Conservation (phyloP, 2,329 filamentous ascomycete species). For the Nothophaeocryptopus gaeumannii region DNA sequence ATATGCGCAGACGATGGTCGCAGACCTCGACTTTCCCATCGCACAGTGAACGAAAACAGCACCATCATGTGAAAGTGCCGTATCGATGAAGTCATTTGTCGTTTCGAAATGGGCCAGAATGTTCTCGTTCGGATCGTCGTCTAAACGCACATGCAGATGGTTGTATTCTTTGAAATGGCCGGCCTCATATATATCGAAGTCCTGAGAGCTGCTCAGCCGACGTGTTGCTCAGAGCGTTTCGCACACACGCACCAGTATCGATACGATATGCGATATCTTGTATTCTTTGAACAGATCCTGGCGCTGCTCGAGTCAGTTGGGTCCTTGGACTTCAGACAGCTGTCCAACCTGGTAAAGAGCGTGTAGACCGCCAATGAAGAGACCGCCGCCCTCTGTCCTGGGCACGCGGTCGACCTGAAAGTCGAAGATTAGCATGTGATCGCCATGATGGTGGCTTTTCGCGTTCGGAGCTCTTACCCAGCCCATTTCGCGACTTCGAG, state of each 20-base stretch:
- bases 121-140: conserved; percentile 86
- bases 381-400: conserved; percentile 30
- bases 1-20: conserved; percentile 78
- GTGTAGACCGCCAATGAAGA: conserved; percentile 43
- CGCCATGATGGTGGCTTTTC: no score
- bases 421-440: no score
- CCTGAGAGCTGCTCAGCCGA: conserved; percentile 24
- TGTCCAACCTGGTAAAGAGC: conserved; percentile 36
- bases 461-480: no score
- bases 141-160: conserved; percentile 76
- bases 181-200: conserved; percentile 59
- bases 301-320: no score
- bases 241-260: conserved; percentile 53
- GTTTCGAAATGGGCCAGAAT: conserved; percentile 74
- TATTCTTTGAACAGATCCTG: conserved; percentile 64
- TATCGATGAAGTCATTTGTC: conserved; percentile 71
- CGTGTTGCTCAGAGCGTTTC: no score
- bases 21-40: conserved; percentile 91
- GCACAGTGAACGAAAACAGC: conserved; percentile 73
- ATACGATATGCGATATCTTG: conserved; percentile 83
- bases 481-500: no score
- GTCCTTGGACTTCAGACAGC: no score
- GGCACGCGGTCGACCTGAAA: conserved; percentile 36
- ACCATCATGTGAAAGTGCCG: conserved; percentile 61
- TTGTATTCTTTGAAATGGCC: conserved; percentile 52